Evolutionary conservation across 2,329 filamentous ascomycete genomes (phyloP).

Genomic region (Curvularia hawaiiensis): DNA sequence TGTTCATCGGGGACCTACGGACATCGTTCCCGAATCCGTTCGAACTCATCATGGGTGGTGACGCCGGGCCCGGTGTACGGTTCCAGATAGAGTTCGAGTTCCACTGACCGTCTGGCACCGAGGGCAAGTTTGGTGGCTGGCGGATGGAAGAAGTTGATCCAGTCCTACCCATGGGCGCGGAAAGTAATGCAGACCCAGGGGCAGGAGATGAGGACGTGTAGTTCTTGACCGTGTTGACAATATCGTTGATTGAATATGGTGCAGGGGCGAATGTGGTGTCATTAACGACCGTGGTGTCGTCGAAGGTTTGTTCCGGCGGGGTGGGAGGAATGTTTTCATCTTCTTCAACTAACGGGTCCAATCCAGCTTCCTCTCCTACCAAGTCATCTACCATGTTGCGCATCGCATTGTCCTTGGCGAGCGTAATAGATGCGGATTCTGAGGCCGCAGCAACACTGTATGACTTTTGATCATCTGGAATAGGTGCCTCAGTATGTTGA

Average conservation of each 20-base stretch:
- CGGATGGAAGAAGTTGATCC: constrained; percentile 44
- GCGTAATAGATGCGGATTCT: constrained; percentile 54
- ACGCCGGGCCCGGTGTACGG: constrained; percentile 39
- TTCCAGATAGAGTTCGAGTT: constrained; percentile 47
- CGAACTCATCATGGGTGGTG: constrained; percentile 31
- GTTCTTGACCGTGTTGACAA: constrained; percentile 46
- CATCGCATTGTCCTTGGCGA: constrained; percentile 56
- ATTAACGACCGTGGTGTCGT: constrained; percentile 45
- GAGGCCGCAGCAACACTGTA: constrained; percentile 47
- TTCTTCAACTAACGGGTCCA: constrained; percentile 50
- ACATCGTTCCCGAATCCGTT: constrained; percentile 23
- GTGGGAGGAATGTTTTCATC: constrained; percentile 53
- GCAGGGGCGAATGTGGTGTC: constrained; percentile 38
- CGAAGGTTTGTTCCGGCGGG: constrained; percentile 53
- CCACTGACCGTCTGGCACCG: constrained; percentile 44
- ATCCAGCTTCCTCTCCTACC: constrained; percentile 51
- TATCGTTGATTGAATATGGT: constrained; percentile 43
- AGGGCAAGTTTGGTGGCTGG: constrained; percentile 42
- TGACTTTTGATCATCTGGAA: constrained; percentile 45
- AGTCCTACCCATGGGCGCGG: constrained; percentile 42
- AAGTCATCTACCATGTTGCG: constrained; percentile 64
- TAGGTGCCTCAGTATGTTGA: constrained; percentile 25
- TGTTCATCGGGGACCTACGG: constrained; percentile 41
- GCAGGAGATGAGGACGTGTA: constrained; percentile 41
- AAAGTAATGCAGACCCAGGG: constrained; percentile 30